phyloP scores from a whole-genome alignment of 495 filamentous ascomycete genomes.

The Aspergillus diversus region DNA sequence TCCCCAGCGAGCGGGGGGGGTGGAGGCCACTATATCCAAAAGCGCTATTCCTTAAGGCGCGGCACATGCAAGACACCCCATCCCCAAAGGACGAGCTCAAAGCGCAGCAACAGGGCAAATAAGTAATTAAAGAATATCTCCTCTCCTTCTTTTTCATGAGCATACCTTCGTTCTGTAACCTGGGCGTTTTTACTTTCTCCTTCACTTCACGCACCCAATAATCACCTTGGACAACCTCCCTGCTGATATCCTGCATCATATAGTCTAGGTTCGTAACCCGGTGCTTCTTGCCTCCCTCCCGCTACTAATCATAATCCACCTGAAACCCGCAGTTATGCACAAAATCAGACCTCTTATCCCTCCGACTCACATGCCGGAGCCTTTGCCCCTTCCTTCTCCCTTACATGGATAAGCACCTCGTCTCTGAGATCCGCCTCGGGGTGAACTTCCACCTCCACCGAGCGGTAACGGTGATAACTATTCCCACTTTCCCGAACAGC shows the following conservation, averaged over 20 bases:
- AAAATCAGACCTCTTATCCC: constrained; percentile 8
- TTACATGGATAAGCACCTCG: not conserved
- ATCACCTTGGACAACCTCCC: not conserved
- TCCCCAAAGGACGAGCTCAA: no score
- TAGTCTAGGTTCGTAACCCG: not conserved
- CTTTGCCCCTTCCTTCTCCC: not conserved
- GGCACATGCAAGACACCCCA: no score
- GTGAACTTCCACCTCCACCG: constrained; percentile 3
- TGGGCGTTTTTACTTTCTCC: no score
- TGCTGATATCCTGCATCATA: constrained; percentile 4
- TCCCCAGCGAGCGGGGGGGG: no score
- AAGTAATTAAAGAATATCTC: no score
- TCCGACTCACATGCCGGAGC: constrained; percentile 1
- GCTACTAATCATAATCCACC: no score
- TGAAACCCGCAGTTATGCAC: not conserved
- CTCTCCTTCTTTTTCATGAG: no score
- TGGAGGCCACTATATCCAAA: no score
- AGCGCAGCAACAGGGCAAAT: no score
- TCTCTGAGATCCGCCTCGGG: not conserved
- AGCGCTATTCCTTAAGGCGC: no score
- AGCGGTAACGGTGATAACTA: not conserved
- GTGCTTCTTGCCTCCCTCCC: no score
- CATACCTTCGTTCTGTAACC: no score
- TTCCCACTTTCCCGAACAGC: not conserved
- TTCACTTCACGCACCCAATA: not conserved